phyloP scores from a whole-genome alignment of 441 rosid genomes.

The Brassica hybrid region DNA sequence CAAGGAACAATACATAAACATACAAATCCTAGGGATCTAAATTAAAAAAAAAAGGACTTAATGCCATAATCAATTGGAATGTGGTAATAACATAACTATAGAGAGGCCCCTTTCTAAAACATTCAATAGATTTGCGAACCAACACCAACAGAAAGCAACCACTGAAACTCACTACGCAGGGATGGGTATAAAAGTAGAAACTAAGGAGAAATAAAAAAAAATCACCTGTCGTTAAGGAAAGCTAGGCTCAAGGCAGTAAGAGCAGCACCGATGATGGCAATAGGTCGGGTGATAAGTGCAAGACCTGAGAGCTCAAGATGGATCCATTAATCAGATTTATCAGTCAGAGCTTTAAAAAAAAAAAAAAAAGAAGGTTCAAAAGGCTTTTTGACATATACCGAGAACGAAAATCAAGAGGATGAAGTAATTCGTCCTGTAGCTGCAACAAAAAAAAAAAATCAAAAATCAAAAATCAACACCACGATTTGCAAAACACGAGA shows the following conservation, averaged over 20 bases:
- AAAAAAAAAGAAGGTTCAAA: not conserved
- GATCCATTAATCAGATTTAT: constrained; percentile 18
- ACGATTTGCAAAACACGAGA: not conserved
- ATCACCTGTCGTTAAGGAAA: constrained; percentile 47
- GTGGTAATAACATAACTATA: not conserved
- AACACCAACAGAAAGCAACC: not conserved
- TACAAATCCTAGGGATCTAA: not conserved
- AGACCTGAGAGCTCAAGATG: constrained; percentile 33
- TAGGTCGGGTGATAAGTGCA: constrained; percentile 46
- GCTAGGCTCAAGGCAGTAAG: constrained; percentile 45
- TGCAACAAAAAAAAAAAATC: constrained; percentile 24
- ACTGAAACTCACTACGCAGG: not conserved
- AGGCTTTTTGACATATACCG: constrained; percentile 20
- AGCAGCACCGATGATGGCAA: constrained; percentile 42
- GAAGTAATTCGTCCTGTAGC: constrained; percentile 51
- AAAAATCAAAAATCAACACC: not conserved
- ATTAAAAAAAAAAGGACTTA: not conserved
- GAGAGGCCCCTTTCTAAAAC: not conserved
- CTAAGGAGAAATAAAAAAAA: not conserved
- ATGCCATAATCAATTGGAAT: not conserved
- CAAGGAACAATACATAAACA: constrained; percentile 10
- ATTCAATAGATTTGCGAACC: not conserved
- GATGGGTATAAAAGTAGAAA: not conserved
- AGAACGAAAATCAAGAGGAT: constrained; percentile 36
- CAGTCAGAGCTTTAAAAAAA: not conserved